These are phyloP conservation scores for Malassezia slooffiae DNA, from an alignment of 1,284 basidiomycete species.

Conservation along the genomic window DNA sequence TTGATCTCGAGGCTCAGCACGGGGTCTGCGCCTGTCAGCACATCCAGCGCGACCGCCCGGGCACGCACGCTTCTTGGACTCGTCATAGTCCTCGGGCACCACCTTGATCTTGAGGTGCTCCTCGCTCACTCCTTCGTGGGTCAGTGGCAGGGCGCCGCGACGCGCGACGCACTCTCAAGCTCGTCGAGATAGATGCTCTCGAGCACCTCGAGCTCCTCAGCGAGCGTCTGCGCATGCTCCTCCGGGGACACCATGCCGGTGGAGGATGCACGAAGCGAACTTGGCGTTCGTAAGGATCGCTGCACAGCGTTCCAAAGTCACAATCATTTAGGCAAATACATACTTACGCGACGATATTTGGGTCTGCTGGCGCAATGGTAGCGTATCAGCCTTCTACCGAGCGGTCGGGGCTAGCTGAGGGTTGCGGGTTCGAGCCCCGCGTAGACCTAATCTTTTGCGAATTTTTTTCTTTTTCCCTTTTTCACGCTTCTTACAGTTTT, in stretches of 20 bases:
- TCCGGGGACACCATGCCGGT: constrained; percentile 27
- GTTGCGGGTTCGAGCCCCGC: constrained; percentile 22
- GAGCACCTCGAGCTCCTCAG: constrained; percentile 84
- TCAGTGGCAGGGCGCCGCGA: constrained; percentile 51
- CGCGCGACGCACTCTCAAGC: constrained; percentile 74
- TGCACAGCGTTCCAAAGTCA: background rate
- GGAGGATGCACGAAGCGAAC: background rate
- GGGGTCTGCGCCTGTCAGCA: constrained; percentile 17
- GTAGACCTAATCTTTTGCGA: constrained; percentile 8
- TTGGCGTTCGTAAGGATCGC: too few relatives aligned
- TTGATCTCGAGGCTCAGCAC: constrained; percentile 56
- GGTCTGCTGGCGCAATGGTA: constrained; percentile 21
- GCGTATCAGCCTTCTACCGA: constrained; percentile 20
- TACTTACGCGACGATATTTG: constrained; percentile 1
- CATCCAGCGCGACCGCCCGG: constrained; percentile 12
- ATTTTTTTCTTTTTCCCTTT: constrained; percentile 3
- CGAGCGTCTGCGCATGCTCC: constrained; percentile 50
- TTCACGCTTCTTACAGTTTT: too few relatives aligned
- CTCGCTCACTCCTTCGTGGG: constrained; percentile 69
- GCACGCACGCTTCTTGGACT: background rate
- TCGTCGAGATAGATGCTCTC: constrained; percentile 93
- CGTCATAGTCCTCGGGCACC: constrained; percentile 65
- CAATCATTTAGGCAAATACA: background rate
- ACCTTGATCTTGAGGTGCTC: constrained; percentile 71
- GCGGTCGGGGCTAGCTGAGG: constrained; percentile 12